These are phyloP conservation scores for Ustilago trichophora DNA, from an alignment of 1,284 basidiomycete genomes.

Conservation along the genomic window DNA sequence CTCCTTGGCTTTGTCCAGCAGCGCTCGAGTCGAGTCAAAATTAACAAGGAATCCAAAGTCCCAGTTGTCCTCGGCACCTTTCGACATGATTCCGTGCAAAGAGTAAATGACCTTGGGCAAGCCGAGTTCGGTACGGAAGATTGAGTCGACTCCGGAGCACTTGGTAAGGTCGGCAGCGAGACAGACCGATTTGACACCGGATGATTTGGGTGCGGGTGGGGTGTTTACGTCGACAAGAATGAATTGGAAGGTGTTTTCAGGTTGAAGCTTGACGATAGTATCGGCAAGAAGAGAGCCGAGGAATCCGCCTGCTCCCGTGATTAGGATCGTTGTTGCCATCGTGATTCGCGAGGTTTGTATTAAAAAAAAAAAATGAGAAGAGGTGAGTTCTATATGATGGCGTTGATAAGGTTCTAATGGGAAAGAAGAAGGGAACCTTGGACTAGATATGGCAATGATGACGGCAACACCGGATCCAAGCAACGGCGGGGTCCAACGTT, in stretches of 20 bases:
- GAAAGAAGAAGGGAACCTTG: too few species aligned
- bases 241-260: conserved; percentile 28
- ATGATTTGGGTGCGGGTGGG: conserved; percentile 16
- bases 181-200: conserved; percentile 10
- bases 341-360: not conserved
- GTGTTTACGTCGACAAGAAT: conserved; percentile 32
- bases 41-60: conserved; percentile 34
- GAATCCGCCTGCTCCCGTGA: conserved; percentile 42
- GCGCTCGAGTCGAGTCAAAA: conserved; percentile 19
- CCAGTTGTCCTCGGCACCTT: conserved; percentile 26
- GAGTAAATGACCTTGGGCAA: conserved; percentile 33
- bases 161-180: conserved; percentile 25
- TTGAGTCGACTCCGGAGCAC: conserved; percentile 3
- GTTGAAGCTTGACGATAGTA: conserved; percentile 14
- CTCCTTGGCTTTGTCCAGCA: conserved; percentile 23
- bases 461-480: too few species aligned
- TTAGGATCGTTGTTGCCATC: conserved; percentile 28
- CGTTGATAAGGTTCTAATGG: too few species aligned
- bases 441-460: too few species aligned
- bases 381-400: too few species aligned
- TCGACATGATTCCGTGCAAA: conserved; percentile 38
- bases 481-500: too few species aligned
- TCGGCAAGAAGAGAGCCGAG: conserved; percentile 24
- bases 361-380: too few species aligned
- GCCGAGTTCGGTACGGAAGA: conserved; percentile 28